phyloP scores from a whole-genome alignment of 2,329 filamentous ascomycete genomes.

The Penicillium sp. region DNA sequence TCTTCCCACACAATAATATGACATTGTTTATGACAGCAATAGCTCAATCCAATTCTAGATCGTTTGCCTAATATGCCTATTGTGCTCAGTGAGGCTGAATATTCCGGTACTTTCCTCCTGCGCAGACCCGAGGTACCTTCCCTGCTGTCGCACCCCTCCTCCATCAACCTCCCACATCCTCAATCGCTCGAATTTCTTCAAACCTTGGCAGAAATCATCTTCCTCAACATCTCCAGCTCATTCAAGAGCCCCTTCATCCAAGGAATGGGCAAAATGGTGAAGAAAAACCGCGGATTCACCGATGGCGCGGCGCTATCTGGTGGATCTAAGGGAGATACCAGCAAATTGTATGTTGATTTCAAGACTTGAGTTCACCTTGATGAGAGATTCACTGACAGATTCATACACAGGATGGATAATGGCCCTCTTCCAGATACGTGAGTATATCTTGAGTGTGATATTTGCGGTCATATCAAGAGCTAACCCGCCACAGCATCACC shows the following conservation, averaged over 20 bases:
- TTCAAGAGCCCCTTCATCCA: neutral
- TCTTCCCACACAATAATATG: too few species aligned
- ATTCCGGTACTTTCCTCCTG: too few species aligned
- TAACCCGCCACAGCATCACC: neutral
- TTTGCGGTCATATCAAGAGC: neutral
- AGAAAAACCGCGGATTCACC: neutral
- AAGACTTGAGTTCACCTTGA: neutral
- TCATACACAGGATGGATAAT: neutral
- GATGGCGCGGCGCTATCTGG: neutral
- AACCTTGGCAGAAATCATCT: too few species aligned
- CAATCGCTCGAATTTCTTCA: too few species aligned
- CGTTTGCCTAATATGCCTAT: too few species aligned
- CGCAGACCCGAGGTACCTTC: too few species aligned
- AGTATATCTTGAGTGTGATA: neutral
- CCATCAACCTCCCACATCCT: too few species aligned
- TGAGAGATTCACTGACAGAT: neutral
- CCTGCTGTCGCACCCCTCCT: too few species aligned
- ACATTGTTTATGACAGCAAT: too few species aligned
- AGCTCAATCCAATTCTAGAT: too few species aligned
- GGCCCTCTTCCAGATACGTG: neutral
- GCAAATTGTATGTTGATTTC: neutral
- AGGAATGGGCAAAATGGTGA: neutral
- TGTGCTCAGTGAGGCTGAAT: too few species aligned
- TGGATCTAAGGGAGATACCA: neutral
- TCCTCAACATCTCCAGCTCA: neutral